phyloP scores from a whole-genome alignment of 352 stramenopile species.

The Globisporangium spiculum region DNA sequence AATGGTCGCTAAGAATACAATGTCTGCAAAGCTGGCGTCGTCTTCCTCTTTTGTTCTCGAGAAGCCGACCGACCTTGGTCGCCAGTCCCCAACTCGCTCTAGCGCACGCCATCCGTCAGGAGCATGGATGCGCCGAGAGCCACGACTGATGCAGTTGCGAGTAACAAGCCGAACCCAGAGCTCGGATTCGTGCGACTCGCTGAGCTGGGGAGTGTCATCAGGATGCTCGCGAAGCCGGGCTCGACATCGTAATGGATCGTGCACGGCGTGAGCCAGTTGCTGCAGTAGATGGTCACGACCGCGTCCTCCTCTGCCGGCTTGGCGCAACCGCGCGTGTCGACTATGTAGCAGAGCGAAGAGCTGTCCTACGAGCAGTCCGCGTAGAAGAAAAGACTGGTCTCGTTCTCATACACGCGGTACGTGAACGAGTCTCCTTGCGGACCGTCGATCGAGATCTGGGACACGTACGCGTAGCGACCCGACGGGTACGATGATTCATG shows the following conservation, averaged over 20 bases:
- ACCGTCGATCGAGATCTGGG: neutral
- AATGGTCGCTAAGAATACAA: neutral
- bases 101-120: neutral
- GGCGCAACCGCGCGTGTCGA: neutral
- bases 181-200: neutral
- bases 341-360: neutral
- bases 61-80: too few species aligned
- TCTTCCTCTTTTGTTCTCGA: neutral
- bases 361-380: neutral
- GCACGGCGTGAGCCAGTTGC: neutral
- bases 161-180: neutral
- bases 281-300: neutral
- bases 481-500: neutral
- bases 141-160: neutral
- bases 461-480: neutral
- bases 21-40: neutral
- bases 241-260: neutral
- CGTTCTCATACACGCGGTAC: neutral
- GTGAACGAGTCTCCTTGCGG: neutral
- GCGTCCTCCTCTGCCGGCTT: neutral
- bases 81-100: neutral
- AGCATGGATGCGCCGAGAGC: neutral
- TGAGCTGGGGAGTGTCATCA: neutral
- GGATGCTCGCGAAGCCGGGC: neutral
- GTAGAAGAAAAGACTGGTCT: neutral